Evolutionary conservation across 345 rosid genomes (phyloP), one percentile per base, ranked within the genome.

Genomic region (Camelina laxa): DNA sequence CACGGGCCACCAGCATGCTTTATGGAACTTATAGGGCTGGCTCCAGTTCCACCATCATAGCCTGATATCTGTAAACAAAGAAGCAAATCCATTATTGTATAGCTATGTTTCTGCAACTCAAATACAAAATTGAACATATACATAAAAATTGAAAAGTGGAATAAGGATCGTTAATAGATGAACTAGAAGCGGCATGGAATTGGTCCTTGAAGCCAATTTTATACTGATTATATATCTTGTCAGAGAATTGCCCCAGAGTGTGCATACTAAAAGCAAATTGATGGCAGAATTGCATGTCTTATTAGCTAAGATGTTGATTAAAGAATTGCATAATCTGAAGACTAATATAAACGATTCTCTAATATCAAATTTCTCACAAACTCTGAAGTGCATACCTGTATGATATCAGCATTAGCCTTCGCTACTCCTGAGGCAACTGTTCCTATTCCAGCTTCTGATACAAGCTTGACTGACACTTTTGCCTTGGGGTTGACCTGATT

Each of bases 1-100:
- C 97, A 95, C 60, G 99, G 99, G 48, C 97, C 99, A 78, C 99
- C 97, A 65, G 99, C 99, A 84, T 95, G 97, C 84, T 95, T 95
- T 79, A 92, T 95, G 68, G 99, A 95, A 81, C 97, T 95, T 77
- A 95, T 88, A 35, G 97, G 99, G 75, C 97, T 95, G 48, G 99
- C 99, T 76, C 99, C 97, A 50, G 99, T 95, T 78, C 97, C 99
- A 70, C 97, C 97, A 86, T 95, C 97, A 79, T 95, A 97, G 60
- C 99, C 97, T 49, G 99, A 95, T 86, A 95, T 90, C 97, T 95
- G 86, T 76, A 55, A 70, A 77, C 75, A 75, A 67, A 60, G 19
- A 35, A 53, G 64, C 24, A 67, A 31, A 41, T 45, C 16, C 51
- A 31, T 4, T 48, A 59, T 8, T 70, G 24, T 36, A 70, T 15